A percentile compares a stretch with the other conserved stretches of the same genome.
phyloP scores from a whole-genome alignment of 352 stramenopile genomes.

The Thalassiosira livingstoniorum region DNA sequence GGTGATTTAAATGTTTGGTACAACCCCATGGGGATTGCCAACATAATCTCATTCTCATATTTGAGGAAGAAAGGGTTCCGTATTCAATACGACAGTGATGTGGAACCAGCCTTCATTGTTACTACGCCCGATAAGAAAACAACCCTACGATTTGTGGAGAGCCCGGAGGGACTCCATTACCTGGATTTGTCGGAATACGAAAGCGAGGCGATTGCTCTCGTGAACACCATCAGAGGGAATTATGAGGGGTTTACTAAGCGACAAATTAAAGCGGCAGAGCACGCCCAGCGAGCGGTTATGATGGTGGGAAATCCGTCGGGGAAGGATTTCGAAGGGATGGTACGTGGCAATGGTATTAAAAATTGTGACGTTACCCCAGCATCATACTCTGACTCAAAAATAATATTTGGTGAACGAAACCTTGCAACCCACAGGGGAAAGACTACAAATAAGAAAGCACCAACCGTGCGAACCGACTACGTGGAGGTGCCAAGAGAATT shows the following conservation, averaged over 20 bases:
- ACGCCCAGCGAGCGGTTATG: background rate
- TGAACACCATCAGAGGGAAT: background rate
- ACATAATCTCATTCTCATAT: background rate
- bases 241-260: background rate
- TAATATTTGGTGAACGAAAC: background rate
- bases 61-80: background rate
- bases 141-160: background rate
- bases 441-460: background rate
- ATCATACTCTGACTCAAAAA: background rate
- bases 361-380: background rate
- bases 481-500: background rate
- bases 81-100: background rate
- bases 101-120: background rate
- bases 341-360: background rate
- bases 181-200: background rate
- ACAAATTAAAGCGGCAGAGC: background rate
- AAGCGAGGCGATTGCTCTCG: background rate
- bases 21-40: background rate
- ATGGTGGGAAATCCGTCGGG: background rate
- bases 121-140: background rate
- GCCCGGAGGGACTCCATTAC: background rate
- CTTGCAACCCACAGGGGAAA: background rate
- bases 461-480: background rate
- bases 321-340: background rate
- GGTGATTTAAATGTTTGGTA: background rate